Base-by-base conservation (phyloP, 129 eudicot species). In the Saussurea involucrata region DNA sequence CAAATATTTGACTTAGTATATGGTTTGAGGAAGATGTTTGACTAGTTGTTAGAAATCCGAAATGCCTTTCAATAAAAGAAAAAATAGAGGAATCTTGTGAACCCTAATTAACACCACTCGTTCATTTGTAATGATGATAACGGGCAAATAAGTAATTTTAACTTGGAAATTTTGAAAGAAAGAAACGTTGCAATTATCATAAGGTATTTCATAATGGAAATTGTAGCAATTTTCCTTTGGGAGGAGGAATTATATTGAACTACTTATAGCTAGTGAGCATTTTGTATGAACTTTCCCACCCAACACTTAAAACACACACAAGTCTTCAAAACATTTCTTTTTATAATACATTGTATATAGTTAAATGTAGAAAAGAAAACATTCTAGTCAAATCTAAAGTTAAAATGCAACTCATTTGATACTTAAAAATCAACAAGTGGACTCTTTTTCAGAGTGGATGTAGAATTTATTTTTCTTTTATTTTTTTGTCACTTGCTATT, bases 91-190 rank as follows among this genome's bases (percentile, higher is more conserved):
- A 25, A 24, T 46, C 64, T 27, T 28, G 42, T 71, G 76, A 46
- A 49, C 27, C 22, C 17, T 17, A 44, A 15, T 18, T 17, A 49
- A 10, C 68, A 31, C 15, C 34, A 24, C 33, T 21, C 15, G 69
- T 33, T 31, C 78, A 73, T 73, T 15, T 12, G 57, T 60, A 58
- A 73, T 22, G 24, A 36, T 36, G 33, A 58, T 33, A 73, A 58
- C 25, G 68, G 78, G 12, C 10, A 32, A 57, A 31, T 60, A 73
- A 13, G 68, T 21, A 20, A 57, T 9, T 24, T 44, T 55, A 17
- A n/a, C 63, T 55, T n/a, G 24, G 11, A 8, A 57, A 20, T 12
- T n/a, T n/a, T 18, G n/a, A 53, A 49, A 53, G 10, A 55, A 55
- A 6, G 10, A 55, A 55, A 55, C 0, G 8, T 57, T 20, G 12